Conservation (phyloP, 2,329 filamentous ascomycete species). For the Claviceps humidiphila region DNA sequence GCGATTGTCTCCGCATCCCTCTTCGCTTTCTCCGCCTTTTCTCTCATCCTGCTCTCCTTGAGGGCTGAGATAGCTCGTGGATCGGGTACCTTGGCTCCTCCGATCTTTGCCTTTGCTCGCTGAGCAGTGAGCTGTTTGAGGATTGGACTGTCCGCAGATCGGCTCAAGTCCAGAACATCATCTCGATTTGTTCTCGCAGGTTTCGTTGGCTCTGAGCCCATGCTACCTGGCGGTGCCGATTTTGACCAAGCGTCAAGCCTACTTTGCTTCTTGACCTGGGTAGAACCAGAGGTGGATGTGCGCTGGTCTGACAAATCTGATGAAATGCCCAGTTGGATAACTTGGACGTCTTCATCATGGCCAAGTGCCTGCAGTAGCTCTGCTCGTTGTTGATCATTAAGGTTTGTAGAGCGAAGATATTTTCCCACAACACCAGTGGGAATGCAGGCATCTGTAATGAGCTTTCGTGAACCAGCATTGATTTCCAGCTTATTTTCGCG, state of each 20-base stretch:
- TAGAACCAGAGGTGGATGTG: conserved; percentile 14
- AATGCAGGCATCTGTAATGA: conserved; percentile 55
- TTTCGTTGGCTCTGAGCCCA: conserved; percentile 12
- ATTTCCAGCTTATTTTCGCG: conserved; percentile 64
- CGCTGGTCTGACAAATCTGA: conserved; percentile 10
- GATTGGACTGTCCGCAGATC: conserved; percentile 32
- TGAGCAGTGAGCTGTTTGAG: conserved; percentile 33
- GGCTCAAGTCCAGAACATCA: conserved; percentile 32
- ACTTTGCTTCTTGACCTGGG: conserved; percentile 40
- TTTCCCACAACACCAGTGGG: conserved; percentile 37
- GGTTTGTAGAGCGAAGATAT: conserved; percentile 58
- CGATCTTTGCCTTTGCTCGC: conserved; percentile 16
- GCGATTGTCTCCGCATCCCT: conserved; percentile 61
- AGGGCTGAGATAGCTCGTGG: conserved; percentile 32
- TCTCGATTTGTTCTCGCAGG: conserved; percentile 28
- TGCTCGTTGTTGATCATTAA: conserved; percentile 71
- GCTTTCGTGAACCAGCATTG: conserved; percentile 41
- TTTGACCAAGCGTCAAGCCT: conserved; percentile 51
- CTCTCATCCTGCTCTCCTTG: conserved; percentile 59
- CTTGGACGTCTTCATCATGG: conserved; percentile 41
- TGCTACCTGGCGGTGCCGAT: conserved; percentile 23
- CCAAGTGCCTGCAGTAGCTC: conserved; percentile 56
- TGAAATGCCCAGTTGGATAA: conserved; percentile 27
- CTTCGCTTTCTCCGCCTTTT: conserved; percentile 60
- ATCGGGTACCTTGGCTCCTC: conserved; percentile 18